Evolutionary conservation across 768 basidiomycete genomes (phyloP).

Genomic region (Suillus cothurnatus): DNA sequence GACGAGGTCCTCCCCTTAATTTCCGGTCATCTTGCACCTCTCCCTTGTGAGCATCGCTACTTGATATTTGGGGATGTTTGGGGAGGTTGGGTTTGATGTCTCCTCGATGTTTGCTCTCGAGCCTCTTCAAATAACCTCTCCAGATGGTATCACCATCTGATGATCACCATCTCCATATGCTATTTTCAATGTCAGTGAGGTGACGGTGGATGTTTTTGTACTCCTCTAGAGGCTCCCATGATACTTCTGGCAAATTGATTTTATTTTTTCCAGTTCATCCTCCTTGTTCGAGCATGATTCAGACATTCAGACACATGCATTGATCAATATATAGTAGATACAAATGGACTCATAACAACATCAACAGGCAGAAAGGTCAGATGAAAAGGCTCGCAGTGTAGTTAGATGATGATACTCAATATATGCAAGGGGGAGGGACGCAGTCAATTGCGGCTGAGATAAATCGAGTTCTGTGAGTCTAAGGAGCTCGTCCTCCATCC

Average conservation of each 20-base stretch:
- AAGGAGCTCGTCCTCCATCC: background rate
- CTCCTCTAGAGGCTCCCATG: background rate
- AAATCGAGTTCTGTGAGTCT: background rate
- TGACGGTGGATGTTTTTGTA: background rate
- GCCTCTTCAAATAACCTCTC: background rate
- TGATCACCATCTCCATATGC: background rate
- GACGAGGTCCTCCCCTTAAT: background rate
- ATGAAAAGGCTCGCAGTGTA: background rate
- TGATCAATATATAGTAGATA: slow-evolving; percentile 3
- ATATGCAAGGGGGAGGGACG: background rate
- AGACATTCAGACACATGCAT: slow-evolving; percentile 1
- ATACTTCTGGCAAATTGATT: background rate
- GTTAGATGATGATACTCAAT: background rate
- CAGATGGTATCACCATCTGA: background rate
- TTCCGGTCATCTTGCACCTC: background rate
- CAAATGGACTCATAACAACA: background rate
- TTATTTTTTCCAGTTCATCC: background rate
- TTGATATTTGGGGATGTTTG: background rate
- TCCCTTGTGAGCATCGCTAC: background rate
- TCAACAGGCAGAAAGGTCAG: background rate
- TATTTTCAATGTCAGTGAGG: background rate
- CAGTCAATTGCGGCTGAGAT: background rate
- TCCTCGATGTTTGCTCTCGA: background rate
- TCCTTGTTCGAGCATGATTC: background rate
- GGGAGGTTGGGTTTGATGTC: background rate